These are phyloP conservation scores for Penicillium sumatraense DNA, from an alignment of 2,329 filamentous ascomycete species.

Conservation along the genomic window DNA sequence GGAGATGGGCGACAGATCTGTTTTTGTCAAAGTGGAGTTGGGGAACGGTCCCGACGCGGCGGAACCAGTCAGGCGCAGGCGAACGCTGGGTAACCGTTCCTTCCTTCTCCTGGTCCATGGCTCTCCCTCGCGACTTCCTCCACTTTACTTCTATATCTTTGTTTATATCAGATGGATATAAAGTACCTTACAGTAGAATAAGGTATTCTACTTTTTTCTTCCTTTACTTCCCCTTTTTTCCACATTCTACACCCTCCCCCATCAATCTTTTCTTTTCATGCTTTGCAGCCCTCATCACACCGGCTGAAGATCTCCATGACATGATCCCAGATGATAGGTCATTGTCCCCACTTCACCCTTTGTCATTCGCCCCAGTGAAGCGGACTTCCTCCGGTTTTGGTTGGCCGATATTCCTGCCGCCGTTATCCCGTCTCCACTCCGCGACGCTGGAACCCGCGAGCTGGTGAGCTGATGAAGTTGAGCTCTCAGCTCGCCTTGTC, in stretches of 20 bases:
- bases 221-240: background rate
- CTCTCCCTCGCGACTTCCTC: background rate
- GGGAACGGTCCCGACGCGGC: slow-evolving; percentile 24
- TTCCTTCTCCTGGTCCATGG: background rate
- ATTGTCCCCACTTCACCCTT: slow-evolving; percentile 5
- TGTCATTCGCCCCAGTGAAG: slow-evolving; percentile 17
- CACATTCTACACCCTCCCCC: background rate
- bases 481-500: slow-evolving; percentile 19
- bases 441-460: slow-evolving; percentile 21
- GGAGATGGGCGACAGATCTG: slow-evolving; percentile 23
- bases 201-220: too few species aligned
- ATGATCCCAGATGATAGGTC: slow-evolving; percentile 22
- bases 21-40: slow-evolving; percentile 28
- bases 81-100: slow-evolving; percentile 23
- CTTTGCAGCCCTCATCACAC: too few species aligned
- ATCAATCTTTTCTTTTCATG: too few species aligned
- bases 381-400: slow-evolving; percentile 14
- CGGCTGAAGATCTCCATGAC: slow-evolving; percentile 3
- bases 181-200: too few species aligned
- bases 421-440: slow-evolving; percentile 24
- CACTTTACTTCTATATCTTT: background rate
- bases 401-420: slow-evolving; percentile 16
- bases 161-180: too few species aligned
- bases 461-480: slow-evolving; percentile 17
- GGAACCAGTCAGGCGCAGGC: slow-evolving; percentile 17